Evolutionary conservation across 2,329 filamentous ascomycete genomes (phyloP).

Genomic region (Verticillium nonalfalfae): DNA sequence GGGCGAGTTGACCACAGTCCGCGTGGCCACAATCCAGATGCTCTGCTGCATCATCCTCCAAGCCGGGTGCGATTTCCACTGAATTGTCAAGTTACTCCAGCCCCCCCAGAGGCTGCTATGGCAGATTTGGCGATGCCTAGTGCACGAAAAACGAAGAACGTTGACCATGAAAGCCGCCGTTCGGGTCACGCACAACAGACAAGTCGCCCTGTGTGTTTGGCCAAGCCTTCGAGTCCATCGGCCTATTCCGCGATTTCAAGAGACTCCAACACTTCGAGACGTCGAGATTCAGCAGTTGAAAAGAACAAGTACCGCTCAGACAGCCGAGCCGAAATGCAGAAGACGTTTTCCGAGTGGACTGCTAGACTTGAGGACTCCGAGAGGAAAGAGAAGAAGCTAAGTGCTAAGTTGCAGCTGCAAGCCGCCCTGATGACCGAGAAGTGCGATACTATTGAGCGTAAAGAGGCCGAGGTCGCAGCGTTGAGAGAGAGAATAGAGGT

Average conservation of each 20-base stretch:
- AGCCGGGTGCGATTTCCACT: not conserved
- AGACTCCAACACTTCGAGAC: conserved; percentile 1
- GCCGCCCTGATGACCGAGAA: not conserved
- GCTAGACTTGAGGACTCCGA: not conserved
- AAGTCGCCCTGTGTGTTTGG: not conserved
- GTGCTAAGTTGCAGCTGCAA: not conserved
- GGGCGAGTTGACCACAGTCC: too few relatives aligned
- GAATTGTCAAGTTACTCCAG: not conserved
- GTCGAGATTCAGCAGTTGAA: not conserved
- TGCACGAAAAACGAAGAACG: not conserved
- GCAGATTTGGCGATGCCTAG: not conserved
- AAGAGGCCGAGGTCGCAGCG: not conserved
- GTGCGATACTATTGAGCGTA: not conserved
- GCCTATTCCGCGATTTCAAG: not conserved
- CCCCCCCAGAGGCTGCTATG: not conserved
- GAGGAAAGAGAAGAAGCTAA: not conserved
- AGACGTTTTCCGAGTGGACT: not conserved
- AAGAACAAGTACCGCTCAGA: not conserved
- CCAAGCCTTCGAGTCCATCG: not conserved
- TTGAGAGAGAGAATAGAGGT: conserved; percentile 1
- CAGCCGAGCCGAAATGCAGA: not conserved
- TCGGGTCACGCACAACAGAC: not conserved
- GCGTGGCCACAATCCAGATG: not conserved
- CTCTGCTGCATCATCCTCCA: not conserved
- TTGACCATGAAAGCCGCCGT: not conserved